Conservation (phyloP, 2,329 filamentous ascomycete genomes). For the Byssothecium circinans region DNA sequence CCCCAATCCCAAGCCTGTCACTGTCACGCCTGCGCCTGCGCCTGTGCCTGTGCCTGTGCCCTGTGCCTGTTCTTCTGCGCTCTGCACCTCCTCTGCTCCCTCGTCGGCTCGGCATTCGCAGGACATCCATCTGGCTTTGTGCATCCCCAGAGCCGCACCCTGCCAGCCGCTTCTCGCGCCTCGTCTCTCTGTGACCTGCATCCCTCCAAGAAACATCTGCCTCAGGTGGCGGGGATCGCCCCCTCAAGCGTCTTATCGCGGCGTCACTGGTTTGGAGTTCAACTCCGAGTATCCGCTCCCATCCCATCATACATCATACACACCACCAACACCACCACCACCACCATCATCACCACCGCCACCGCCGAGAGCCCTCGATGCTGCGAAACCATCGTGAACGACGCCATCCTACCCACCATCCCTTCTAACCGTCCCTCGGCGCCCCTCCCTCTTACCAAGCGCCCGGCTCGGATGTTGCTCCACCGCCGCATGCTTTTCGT, state of each 20-base stretch:
- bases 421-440: not conserved
- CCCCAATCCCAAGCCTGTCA: constrained; percentile 13
- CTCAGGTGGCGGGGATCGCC: constrained; percentile 28
- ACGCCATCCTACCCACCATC: not conserved
- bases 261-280: constrained; percentile 28
- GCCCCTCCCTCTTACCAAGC: constrained; percentile 9
- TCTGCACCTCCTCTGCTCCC: constrained; percentile 16
- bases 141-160: constrained; percentile 30
- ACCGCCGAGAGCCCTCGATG: constrained; percentile 1
- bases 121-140: constrained; percentile 23
- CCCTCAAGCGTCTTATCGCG: constrained; percentile 29
- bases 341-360: too few species aligned
- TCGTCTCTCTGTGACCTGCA: too few species aligned
- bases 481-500: constrained; percentile 36
- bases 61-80: constrained; percentile 8
- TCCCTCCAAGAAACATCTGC: constrained; percentile 14
- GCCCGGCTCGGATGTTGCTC: constrained; percentile 39
- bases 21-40: too few species aligned
- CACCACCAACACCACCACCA: too few species aligned
- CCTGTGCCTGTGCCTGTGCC: too few species aligned
- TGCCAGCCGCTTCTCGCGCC: constrained; percentile 23
- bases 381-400: constrained; percentile 1
- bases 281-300: constrained; percentile 33
- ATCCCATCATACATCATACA: not conserved
- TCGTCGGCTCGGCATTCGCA: constrained; percentile 9